Evolutionary conservation across 371 early-diverging fungal genomes (phyloP).

Genomic region (Lichtheimia corymbifera): DNA sequence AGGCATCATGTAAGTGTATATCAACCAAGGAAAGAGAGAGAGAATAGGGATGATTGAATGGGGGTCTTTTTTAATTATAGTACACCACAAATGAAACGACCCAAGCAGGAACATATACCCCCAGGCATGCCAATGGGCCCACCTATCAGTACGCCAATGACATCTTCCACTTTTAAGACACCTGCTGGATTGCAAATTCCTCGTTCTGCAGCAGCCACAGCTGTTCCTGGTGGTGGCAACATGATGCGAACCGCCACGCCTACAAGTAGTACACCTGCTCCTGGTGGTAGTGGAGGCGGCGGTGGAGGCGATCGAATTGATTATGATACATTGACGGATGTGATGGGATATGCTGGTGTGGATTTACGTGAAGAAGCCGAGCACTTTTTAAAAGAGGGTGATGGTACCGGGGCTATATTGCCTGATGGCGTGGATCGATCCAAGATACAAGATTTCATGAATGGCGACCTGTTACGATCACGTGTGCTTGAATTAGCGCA

Average conservation of each 20-base stretch:
- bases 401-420: conserved; percentile 14
- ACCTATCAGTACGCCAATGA: conserved; percentile 17
- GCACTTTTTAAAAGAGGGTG: conserved; percentile 47
- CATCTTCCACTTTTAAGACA: conserved; percentile 31
- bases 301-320: conserved; percentile 44
- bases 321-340: conserved; percentile 74
- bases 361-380: conserved; percentile 72
- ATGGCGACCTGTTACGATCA: conserved; percentile 39
- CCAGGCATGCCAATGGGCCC: conserved; percentile 35
- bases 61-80: not conserved
- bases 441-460: conserved; percentile 57
- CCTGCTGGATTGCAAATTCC: conserved; percentile 37
- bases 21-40: not conserved
- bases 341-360: conserved; percentile 86
- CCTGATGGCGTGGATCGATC: conserved; percentile 41
- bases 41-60: not conserved
- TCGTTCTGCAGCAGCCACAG: conserved; percentile 12
- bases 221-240: conserved; percentile 11
- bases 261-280: conserved; percentile 12
- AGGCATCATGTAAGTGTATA: conserved; percentile 27
- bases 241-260: conserved; percentile 3
- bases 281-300: not conserved
- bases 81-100: conserved; percentile 32
- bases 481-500: conserved; percentile 42
- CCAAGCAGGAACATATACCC: conserved; percentile 21